Evolutionary conservation across 805 yeast species (phyloP), one percentile per base, ranked within the genome.

Genomic region (Lachancea sp.): DNA sequence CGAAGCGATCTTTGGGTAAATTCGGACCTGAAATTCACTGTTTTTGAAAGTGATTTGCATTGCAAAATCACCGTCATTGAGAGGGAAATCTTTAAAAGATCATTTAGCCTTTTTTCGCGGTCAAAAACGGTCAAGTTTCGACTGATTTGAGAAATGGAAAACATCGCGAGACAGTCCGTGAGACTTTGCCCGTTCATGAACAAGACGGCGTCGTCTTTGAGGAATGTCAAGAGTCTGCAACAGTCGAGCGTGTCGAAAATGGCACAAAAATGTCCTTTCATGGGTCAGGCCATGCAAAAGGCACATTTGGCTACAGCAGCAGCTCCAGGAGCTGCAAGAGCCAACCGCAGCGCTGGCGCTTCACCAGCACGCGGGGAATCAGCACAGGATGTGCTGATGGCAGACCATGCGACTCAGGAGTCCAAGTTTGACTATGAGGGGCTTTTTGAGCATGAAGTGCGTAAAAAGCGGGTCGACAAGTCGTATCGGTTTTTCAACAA

Each of bases 401-500:
- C 66, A 6, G 63, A 61, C 45, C 55, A 67, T 38, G 64, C 71
- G 1, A 67, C 80, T 19, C 68, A 73, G 22, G 87, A 81, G 49
- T 39, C 66, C 2, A 38, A 75, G 1, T 88, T 82, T 66, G 91
- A 86, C 63, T 90, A 81, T 66, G 74, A 78, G 41, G 85, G 85
- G 2, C 73, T 78, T 53, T 80, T 88, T 62, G 75, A 76, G 47
- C 63, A 66, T 39, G 93, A 89, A 57, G 70, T 93, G 49, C 64
- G 71, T 47, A 77, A 76, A 60, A 93, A 93, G 70, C 80, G 95
- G 63, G 55, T 70, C 41, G 99, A 93, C 72, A 87, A 85, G 66
- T 88, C 97, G 18, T 93, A 93, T 69, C 83, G 99, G 58, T 91
- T 78, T 67, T 93, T 93, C 77, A 93, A 93, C 78, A 93, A 93